Evolutionary conservation across 1,284 basidiomycete genomes (phyloP).

Genomic region (Microstroma glucosiphilum): DNA sequence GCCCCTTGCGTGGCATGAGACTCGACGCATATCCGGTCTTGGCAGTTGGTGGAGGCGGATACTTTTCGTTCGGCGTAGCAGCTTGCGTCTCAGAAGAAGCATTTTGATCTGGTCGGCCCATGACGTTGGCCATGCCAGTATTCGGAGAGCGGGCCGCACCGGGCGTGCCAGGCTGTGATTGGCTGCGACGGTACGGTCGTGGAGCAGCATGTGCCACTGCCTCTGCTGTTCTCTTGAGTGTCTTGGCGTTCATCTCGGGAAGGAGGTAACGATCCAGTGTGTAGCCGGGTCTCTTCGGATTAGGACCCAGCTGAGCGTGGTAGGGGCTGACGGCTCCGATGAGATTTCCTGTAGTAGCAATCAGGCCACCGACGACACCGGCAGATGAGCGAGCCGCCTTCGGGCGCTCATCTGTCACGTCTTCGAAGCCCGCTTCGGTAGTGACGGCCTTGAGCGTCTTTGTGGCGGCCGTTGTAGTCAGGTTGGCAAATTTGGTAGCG

Average conservation of each 20-base stretch:
- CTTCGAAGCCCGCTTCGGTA: slow-evolving; percentile 37
- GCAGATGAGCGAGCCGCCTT: slow-evolving; percentile 58
- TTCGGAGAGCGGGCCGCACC: slow-evolving; percentile 3
- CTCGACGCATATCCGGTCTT: background rate
- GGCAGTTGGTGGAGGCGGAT: background rate
- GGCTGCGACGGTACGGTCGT: slow-evolving; percentile 12
- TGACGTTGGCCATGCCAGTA: background rate
- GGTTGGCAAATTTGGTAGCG: slow-evolving; percentile 8
- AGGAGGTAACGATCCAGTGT: slow-evolving; percentile 59
- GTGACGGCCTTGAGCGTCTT: slow-evolving; percentile 27
- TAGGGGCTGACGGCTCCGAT: slow-evolving; percentile 47
- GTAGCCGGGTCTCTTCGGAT: slow-evolving; percentile 65
- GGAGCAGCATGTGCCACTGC: slow-evolving; percentile 46
- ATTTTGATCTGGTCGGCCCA: slow-evolving; percentile 12
- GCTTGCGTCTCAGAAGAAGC: slow-evolving; percentile 15
- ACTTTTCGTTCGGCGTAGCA: slow-evolving; percentile 8
- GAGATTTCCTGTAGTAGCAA: slow-evolving; percentile 64
- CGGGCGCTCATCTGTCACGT: slow-evolving; percentile 53
- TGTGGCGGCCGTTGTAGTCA: slow-evolving; percentile 20
- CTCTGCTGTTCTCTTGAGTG: slow-evolving; percentile 43
- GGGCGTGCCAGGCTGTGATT: slow-evolving; percentile 13
- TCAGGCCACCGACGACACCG: slow-evolving; percentile 68
- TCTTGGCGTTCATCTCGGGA: slow-evolving; percentile 50
- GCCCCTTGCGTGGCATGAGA: slow-evolving; percentile 6
- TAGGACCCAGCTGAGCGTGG: slow-evolving; percentile 58